Evolutionary conservation across 2,329 filamentous ascomycete species (phyloP), one percentile per base, ranked within the genome.

Genomic region (Exophiala lecanii-corni): DNA sequence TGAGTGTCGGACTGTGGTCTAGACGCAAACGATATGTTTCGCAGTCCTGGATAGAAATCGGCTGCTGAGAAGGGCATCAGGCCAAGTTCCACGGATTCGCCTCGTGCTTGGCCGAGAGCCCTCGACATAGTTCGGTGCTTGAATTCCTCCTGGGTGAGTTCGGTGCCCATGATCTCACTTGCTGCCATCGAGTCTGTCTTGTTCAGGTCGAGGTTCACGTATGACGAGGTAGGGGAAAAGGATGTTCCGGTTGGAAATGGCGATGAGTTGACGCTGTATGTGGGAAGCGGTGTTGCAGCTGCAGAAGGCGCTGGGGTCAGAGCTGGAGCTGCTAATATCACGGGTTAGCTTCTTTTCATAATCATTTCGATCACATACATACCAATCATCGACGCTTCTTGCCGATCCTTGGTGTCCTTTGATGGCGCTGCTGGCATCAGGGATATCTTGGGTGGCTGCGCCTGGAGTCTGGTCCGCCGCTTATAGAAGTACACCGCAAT

Each of bases 131-230:
- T 38, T 2, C 49, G 45, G 4, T 45, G 36, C 20, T 46, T 41
- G 40, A 43, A 51, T 28, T 51, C 43, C 13, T 43, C 45, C 26
- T 23, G 10, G 9, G 38, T 45, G 25, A 51, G 20, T 7, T 45
- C 45, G 16, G 43, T 13, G 10, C 49, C 45, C 45, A 51, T 48
- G 15, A 51, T 47, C 33, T 51, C 49, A 23, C 45, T 45, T 10
- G 49, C 45, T 16, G 45, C 49, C 9, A 33, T 30, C 9, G 45
- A 37, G n/a, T 43, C 41, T 4, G 17, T 9, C 17, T 39, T 44
- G n/a, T n/a, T 12, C 12, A 6, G 9, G 9, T 26, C 21, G n/a
- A 23, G 12, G 33, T 15, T 19, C 7, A 28, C 23, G 7, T 46
- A 51, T 12, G 49, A 36, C 1, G 49, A 44, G 5, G 42, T 42